A percentile compares a stretch with the other conserved stretches of the same genome.
These are phyloP conservation scores for Oxyria digyna DNA, from an alignment of 148 eudicot species.

Conservation along the genomic window DNA sequence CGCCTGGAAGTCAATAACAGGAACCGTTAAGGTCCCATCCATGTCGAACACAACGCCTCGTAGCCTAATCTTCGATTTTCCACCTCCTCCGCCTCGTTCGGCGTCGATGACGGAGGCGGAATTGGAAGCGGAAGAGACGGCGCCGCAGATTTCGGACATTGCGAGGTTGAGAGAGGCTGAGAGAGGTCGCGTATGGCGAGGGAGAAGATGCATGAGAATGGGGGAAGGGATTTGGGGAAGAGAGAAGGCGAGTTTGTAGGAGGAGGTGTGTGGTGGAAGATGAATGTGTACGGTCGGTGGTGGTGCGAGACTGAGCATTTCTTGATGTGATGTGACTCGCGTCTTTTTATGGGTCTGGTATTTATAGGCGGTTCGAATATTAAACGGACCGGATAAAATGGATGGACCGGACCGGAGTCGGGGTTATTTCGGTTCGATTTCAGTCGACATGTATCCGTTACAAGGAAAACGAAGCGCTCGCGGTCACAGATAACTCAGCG, in stretches of 20 bases:
- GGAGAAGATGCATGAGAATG: neutral
- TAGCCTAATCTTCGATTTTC: constrained; percentile 29
- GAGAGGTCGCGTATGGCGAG: neutral
- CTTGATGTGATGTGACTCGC: neutral
- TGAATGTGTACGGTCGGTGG: neutral
- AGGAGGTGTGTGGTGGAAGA: constrained; percentile 5
- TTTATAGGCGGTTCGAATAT: too few species aligned
- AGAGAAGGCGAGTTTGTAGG: neutral
- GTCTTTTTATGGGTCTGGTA: too few species aligned
- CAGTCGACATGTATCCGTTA: too few species aligned
- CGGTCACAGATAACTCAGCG: too few species aligned
- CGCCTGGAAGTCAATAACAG: constrained; percentile 74
- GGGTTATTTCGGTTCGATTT: too few species aligned
- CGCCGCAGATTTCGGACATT: neutral
- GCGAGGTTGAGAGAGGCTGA: neutral
- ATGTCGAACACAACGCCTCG: constrained; percentile 92
- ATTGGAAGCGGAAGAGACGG: neutral
- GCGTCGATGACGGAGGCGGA: constrained; percentile 9
- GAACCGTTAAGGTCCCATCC: constrained; percentile 96
- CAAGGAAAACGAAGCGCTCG: too few species aligned
- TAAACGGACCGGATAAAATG: too few species aligned
- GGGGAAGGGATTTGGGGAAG: neutral
- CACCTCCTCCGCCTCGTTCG: neutral
- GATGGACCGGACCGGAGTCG: too few species aligned
- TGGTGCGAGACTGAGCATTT: neutral